Evolutionary conservation across 768 basidiomycete species (phyloP), one percentile per base, ranked within the genome.

Genomic region (Daedaleopsis sinensis): DNA sequence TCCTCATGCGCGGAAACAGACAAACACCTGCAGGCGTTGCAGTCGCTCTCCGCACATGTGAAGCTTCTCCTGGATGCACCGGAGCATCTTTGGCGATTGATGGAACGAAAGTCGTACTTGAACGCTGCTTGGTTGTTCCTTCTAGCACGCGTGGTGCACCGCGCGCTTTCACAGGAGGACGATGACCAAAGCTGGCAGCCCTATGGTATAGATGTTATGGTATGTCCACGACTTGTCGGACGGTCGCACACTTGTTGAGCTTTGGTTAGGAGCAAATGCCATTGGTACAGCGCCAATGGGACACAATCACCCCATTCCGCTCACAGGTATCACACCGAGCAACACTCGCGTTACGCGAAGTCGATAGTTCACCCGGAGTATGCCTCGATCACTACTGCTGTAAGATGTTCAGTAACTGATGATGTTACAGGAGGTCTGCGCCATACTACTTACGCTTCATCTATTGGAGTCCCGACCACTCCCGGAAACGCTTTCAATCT

Each of bases 41-140:
- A 93, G 66, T 75, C 86, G 9, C 81, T 95, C 18, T 90, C 94
- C 27, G 93, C 93, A 0, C 93, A 96, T 70, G 81, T 97, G 68
- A 96, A 96, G 72, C 76, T 97, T n/a, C 81, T 97, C 18, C 76
- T 97, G 7, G 95, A 97, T 74, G 89, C 93, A 10, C 94, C 95
- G 8, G 95, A 97, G 72, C 88, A 94, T 74, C 74, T 97, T 21
- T 97, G 95, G 91, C 83, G 91, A 4, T 79, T 95, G 55, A 84
- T 96, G 59, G 92, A 96, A 68, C 80, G 84, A 54, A 89, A 90
- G 68, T 82, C 84, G 58, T 94, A 90, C 67, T 81, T 94, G 32
- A 80, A 89, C 37, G 95, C 95, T 7, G 88, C 93, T 15, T 96
- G 91, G 90, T 74, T 96, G 50, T 96, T 94, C 74, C 81, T 94